Percentiles rank a stretch among this genome's conserved stretches.
These are phyloP conservation scores for Aspergillus persii DNA, from an alignment of 2,329 filamentous ascomycete species.

Conservation along the genomic window DNA sequence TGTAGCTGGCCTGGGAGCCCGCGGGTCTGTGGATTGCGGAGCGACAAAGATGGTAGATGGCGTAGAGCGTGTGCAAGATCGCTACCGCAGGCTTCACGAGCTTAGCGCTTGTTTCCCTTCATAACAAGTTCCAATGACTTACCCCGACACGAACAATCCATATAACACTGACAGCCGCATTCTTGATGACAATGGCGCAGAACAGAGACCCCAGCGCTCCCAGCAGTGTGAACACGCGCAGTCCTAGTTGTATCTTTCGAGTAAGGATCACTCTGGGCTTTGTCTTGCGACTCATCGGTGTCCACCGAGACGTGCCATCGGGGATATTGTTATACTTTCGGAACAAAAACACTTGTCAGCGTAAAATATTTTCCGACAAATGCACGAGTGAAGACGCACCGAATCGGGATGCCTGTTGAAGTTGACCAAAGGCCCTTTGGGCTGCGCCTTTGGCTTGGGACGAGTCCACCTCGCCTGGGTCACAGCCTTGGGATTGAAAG, in stretches of 20 bases:
- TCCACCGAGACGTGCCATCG: conserved; percentile 60
- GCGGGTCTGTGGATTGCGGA: conserved; percentile 70
- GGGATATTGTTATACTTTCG: conserved; percentile 53
- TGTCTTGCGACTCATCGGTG: conserved; percentile 65
- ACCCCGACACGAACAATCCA: conserved; percentile 79
- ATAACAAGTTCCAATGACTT: conserved; percentile 35
- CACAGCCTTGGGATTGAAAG: conserved; percentile 85
- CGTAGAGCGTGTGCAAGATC: conserved; percentile 70
- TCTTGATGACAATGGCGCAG: conserved; percentile 73
- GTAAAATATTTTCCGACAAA: not conserved
- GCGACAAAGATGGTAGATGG: conserved; percentile 73
- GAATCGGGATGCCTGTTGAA: conserved; percentile 83
- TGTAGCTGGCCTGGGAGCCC: conserved; percentile 81
- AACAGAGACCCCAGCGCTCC: conserved; percentile 70
- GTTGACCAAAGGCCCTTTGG: conserved; percentile 71
- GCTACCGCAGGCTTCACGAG: conserved; percentile 67
- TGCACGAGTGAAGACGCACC: conserved; percentile 47
- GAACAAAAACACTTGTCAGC: conserved; percentile 5
- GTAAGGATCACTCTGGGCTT: conserved; percentile 70
- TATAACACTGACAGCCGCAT: conserved; percentile 61
- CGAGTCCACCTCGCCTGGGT: conserved; percentile 74
- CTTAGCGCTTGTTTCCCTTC: not conserved
- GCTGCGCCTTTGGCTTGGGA: conserved; percentile 59
- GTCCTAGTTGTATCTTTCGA: conserved; percentile 65
- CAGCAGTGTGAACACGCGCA: conserved; percentile 66